Evolutionary conservation across 176 grass and related monocot genomes (phyloP), one percentile per base, ranked within the genome.

Genomic region (Thalia dealbata): DNA sequence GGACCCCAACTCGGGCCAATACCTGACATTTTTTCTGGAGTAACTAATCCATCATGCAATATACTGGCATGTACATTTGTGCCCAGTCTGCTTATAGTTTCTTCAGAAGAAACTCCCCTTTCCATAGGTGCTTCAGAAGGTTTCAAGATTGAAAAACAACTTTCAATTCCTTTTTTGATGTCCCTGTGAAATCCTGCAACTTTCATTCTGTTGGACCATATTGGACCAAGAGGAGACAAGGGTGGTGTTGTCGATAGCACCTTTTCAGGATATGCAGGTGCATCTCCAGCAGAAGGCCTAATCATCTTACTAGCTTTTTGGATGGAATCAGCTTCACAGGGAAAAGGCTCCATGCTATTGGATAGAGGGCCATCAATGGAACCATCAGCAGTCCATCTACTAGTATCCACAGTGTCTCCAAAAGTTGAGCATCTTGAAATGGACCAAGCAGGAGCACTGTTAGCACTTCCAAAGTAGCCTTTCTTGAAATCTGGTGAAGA

Each of bases 201-300:
- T 69, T 69, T 86, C 81, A 81, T 82, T 84, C 74, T 86, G 24
- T 88, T 78, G 73, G 81, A 81, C 84, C 87, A 87, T 84, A 83
- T 88, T 78, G 89, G 93, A 71, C 93, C 85, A 0, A 97, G 93
- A 63, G 93, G 93, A 59, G 90, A 97, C 48, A 90, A 41, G 45
- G 78, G 82, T 62, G 86, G 83, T 69, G 87, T 81, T 73, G 89
- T 87, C 46, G 90, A 90, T 78, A 86, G 87, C 42, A 76, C 64
- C 50, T 86, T 74, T 68, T 89, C 92, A 73, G 82, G 66, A 45
- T 72, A 24, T 22, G 73, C 62, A 32, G 69, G 15, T 67, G 77
- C 52, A 35, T 71, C 66, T 3, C 51, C 78, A 74, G 79, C 44
- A 79, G 70, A 60, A 73, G 80, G 76, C 56, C 54, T 78, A 48